Evolutionary conservation across 148 eudicot genomes (phyloP).

Genomic region (Chenopodium berlandieri): DNA sequence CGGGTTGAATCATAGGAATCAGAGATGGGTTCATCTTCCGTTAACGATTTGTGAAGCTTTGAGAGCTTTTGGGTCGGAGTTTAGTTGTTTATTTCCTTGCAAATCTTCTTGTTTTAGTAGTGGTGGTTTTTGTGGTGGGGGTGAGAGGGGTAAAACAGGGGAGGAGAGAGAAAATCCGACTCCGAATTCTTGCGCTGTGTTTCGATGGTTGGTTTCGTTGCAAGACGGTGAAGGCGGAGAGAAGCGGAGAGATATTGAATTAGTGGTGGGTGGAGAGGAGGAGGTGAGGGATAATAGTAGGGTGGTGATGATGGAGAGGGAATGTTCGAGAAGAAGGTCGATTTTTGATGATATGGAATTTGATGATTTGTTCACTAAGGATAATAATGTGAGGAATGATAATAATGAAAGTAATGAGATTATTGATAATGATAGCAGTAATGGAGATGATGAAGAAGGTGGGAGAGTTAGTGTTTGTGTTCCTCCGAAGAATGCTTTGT

Average conservation of each 20-base stretch:
- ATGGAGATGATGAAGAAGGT: constrained; percentile 23
- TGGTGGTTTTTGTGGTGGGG: not conserved
- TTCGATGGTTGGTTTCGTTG: constrained; percentile 72
- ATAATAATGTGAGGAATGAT: constrained; percentile 4
- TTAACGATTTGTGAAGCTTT: constrained; percentile 74
- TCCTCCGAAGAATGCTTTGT: constrained; percentile 85
- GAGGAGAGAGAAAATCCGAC: not conserved
- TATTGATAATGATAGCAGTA: constrained; percentile 7
- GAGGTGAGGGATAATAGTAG: constrained; percentile 31
- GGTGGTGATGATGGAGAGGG: constrained; percentile 33
- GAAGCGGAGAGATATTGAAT: constrained; percentile 58
- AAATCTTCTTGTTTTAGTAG: constrained; percentile 51
- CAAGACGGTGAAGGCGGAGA: constrained; percentile 49
- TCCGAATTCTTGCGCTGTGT: constrained; percentile 43
- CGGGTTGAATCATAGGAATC: constrained; percentile 44
- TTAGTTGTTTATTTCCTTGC: constrained; percentile 80
- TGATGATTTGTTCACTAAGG: constrained; percentile 28
- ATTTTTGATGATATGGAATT: constrained; percentile 73
- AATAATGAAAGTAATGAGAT: constrained; percentile 14
- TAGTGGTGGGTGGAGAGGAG: constrained; percentile 51
- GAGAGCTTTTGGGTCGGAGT: constrained; percentile 61
- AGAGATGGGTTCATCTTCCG: constrained; percentile 88
- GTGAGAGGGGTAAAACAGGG: constrained; percentile 6
- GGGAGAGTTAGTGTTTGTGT: constrained; percentile 70
- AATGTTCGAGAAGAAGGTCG: constrained; percentile 60